These are phyloP conservation scores for Penicillium fuscoglaucum DNA, from an alignment of 2,329 filamentous ascomycete genomes.

Conservation along the genomic window DNA sequence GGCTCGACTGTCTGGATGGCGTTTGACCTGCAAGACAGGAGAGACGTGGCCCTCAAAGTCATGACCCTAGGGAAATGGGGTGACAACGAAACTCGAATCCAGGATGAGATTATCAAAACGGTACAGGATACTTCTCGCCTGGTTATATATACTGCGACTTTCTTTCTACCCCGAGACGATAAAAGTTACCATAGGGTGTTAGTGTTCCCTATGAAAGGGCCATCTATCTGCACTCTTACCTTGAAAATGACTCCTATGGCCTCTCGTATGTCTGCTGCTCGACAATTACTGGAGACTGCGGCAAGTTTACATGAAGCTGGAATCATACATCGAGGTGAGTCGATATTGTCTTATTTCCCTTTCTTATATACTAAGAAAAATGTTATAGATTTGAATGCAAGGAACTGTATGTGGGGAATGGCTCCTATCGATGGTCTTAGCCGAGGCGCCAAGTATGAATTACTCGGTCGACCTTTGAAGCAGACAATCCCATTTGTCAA, in stretches of 20 bases:
- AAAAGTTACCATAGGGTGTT: constrained; percentile 21
- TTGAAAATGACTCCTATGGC: constrained; percentile 19
- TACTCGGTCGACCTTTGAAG: constrained; percentile 28
- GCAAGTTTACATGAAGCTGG: constrained; percentile 29
- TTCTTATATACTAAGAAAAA: constrained; percentile 14
- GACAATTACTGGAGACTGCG: constrained; percentile 28
- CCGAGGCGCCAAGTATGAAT: constrained; percentile 28
- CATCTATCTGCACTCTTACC: constrained; percentile 14
- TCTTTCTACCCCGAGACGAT: constrained; percentile 19
- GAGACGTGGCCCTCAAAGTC: constrained; percentile 28
- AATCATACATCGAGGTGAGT: constrained; percentile 31
- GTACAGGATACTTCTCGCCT: constrained; percentile 21
- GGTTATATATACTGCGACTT: constrained; percentile 23
- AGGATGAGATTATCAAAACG: constrained; percentile 23
- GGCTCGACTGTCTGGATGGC: constrained; percentile 32
- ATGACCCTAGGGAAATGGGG: constrained; percentile 20
- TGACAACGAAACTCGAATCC: constrained; percentile 22
- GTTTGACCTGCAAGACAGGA: constrained; percentile 21
- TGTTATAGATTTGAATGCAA: constrained; percentile 28
- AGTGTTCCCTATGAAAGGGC: constrained; percentile 27
- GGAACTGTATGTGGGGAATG: constrained; percentile 34
- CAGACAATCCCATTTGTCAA: constrained; percentile 25
- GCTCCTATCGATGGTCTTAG: constrained; percentile 23
- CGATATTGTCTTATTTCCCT: not conserved
- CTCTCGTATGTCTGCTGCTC: constrained; percentile 31